Percentiles rank a stretch among this genome's conserved stretches.
Conservation (phyloP, 805 yeast species). For the Pichia deserticola region DNA sequence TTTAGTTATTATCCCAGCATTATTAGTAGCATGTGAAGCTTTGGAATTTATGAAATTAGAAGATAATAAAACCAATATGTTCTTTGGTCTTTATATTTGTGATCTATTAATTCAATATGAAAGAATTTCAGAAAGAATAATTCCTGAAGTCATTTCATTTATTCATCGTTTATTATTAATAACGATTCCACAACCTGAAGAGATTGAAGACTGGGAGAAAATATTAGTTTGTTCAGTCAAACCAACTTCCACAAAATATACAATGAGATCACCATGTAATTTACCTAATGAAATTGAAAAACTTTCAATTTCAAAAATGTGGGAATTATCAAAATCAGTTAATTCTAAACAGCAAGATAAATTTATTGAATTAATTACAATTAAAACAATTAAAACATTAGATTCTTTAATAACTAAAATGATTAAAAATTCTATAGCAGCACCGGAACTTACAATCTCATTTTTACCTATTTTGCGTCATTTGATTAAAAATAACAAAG, state of each 20-base stretch:
- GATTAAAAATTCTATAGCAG: slow-evolving; percentile 60
- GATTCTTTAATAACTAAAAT: slow-evolving; percentile 27
- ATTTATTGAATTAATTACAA: slow-evolving; percentile 26
- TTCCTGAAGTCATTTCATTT: slow-evolving; percentile 70
- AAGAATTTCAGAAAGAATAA: slow-evolving; percentile 65
- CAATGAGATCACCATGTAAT: slow-evolving; percentile 10
- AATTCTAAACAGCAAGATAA: slow-evolving; percentile 4
- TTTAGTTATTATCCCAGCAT: slow-evolving; percentile 78
- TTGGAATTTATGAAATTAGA: slow-evolving; percentile 39
- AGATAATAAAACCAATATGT: slow-evolving; percentile 28
- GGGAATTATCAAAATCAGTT: slow-evolving; percentile 6
- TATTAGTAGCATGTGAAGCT: slow-evolving; percentile 63
- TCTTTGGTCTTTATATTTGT: slow-evolving; percentile 59
- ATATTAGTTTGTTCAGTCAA: slow-evolving; percentile 17
- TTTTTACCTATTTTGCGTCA: slow-evolving; percentile 37
- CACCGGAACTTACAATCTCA: slow-evolving; percentile 50
- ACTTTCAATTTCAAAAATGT: slow-evolving; percentile 5
- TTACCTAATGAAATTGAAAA: slow-evolving; percentile 9
- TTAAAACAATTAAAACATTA: slow-evolving; percentile 28
- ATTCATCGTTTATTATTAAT: slow-evolving; percentile 43
- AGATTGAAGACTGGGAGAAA: slow-evolving; percentile 13
- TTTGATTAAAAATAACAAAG: slow-evolving; percentile 30
- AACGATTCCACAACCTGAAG: slow-evolving; percentile 33
- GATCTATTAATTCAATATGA: slow-evolving; percentile 68
- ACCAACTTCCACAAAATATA: slow-evolving; percentile 16